Percentiles rank a stretch among this genome's conserved stretches.
Evolutionary conservation across 441 rosid species (phyloP).

Genomic region (Pelargonium myrrhifolium): DNA sequence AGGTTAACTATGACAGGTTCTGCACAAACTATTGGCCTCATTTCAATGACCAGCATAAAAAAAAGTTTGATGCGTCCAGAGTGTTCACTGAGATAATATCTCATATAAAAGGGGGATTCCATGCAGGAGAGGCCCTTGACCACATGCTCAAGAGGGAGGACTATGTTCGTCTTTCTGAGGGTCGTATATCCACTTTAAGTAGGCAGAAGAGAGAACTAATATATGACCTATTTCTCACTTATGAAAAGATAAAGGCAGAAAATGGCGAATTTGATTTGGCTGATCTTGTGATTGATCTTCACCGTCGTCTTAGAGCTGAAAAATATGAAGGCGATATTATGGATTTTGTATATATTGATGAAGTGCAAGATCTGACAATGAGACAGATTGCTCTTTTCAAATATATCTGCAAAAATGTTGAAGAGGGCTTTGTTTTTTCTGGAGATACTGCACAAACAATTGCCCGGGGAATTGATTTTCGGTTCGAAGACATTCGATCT

Average conservation of each 20-base stretch:
- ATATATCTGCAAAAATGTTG: constrained; percentile 33
- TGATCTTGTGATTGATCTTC: constrained; percentile 49
- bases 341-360: constrained; percentile 52
- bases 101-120: constrained; percentile 45
- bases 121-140: constrained; percentile 17
- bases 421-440: constrained; percentile 43
- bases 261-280: constrained; percentile 48
- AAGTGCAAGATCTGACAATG: constrained; percentile 62
- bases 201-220: constrained; percentile 24
- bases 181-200: constrained; percentile 31
- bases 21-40: constrained; percentile 43
- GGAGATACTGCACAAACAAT: constrained; percentile 53
- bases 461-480: constrained; percentile 31
- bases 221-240: constrained; percentile 34
- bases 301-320: constrained; percentile 27
- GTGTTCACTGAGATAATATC: constrained; percentile 51
- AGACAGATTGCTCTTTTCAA: constrained; percentile 48
- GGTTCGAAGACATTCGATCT: constrained; percentile 28
- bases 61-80: constrained; percentile 40
- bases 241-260: constrained; percentile 41
- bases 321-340: constrained; percentile 25
- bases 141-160: constrained; percentile 28
- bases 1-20: constrained; percentile 45
- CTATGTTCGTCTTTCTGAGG: constrained; percentile 30
- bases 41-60: constrained; percentile 31